Percentiles rank a stretch among this genome's conserved stretches.
phyloP scores from a whole-genome alignment of 2,329 filamentous ascomycete species.

The Colletotrichum sp. region DNA sequence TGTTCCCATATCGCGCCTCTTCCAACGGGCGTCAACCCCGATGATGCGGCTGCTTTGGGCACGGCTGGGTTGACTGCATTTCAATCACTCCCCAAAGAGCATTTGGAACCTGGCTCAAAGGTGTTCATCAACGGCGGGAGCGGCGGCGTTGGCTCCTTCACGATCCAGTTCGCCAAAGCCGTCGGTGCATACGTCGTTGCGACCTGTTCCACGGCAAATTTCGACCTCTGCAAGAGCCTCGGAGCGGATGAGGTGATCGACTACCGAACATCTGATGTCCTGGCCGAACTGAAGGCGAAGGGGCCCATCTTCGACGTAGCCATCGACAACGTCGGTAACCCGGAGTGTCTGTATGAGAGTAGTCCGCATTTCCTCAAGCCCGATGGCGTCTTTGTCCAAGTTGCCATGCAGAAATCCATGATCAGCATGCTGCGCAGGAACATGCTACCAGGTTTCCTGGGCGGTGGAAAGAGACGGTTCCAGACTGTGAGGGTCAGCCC shows the following conservation, averaged over 20 bases:
- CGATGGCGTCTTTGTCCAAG: constrained; percentile 68
- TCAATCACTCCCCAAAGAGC: constrained; percentile 21
- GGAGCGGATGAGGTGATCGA: constrained; percentile 43
- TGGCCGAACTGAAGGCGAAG: constrained; percentile 16
- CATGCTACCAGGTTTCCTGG: not conserved
- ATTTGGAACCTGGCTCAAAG: not conserved
- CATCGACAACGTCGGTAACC: constrained; percentile 28
- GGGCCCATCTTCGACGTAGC: constrained; percentile 25
- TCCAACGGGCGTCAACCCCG: constrained; percentile 11
- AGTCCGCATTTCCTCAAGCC: constrained; percentile 43
- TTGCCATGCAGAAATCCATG: constrained; percentile 12
- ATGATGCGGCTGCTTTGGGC: constrained; percentile 26
- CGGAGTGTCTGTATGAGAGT: constrained; percentile 23
- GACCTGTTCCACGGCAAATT: constrained; percentile 37
- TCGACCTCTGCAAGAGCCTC: constrained; percentile 32
- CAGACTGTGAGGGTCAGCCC: constrained; percentile 16
- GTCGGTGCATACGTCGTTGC: constrained; percentile 35
- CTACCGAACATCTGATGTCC: constrained; percentile 29
- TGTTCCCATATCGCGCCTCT: not conserved
- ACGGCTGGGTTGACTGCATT: constrained; percentile 27
- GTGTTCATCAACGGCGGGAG: constrained; percentile 40
- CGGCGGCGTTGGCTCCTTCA: constrained; percentile 41
- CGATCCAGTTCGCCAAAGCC: constrained; percentile 41
- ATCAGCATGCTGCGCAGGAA: not conserved
- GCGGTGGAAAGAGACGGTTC: not conserved